These are phyloP conservation scores for Saprolegnia diclina DNA, from an alignment of 352 stramenopile genomes.

Conservation along the genomic window DNA sequence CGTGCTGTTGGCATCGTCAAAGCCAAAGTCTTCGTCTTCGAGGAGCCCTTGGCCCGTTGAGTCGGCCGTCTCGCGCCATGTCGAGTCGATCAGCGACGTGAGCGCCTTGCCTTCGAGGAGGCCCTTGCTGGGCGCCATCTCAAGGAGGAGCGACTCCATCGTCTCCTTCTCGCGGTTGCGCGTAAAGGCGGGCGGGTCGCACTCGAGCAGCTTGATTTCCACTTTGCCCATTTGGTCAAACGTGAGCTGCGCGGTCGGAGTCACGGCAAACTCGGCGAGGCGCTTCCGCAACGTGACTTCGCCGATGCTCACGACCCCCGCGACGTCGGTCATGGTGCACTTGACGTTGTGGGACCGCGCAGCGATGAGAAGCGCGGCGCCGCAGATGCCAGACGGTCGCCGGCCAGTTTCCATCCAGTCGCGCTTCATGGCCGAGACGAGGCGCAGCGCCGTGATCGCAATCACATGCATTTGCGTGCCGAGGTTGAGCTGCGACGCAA, in stretches of 20 bases:
- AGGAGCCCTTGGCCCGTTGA: constrained; percentile 18
- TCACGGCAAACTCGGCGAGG: constrained; percentile 96
- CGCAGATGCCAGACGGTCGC: constrained; percentile 95
- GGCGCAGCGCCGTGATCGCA: constrained; percentile 90
- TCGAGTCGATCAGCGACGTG: constrained; percentile 28
- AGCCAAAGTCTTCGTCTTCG: constrained; percentile 73
- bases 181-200: constrained; percentile 85
- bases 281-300: constrained; percentile 94
- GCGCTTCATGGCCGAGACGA: constrained; percentile 97
- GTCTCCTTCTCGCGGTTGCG: constrained; percentile 80
- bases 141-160: constrained; percentile 87
- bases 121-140: constrained; percentile 33
- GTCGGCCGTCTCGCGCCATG: constrained; percentile 30
- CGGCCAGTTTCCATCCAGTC: constrained; percentile 99
- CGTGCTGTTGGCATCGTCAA: constrained; percentile 75
- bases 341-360: constrained; percentile 93
- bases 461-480: constrained; percentile 91
- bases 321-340: constrained; percentile 77
- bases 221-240: constrained; percentile 93
- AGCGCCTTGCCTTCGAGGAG: constrained; percentile 17
- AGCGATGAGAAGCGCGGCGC: constrained; percentile 94
- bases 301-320: constrained; percentile 94
- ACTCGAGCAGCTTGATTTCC: constrained; percentile 82
- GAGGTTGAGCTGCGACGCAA: constrained; percentile 97
- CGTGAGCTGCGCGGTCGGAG: constrained; percentile 90